Percentiles rank a stretch among this genome's conserved stretches.
These are phyloP conservation scores for Calonectria hawksworthii DNA, from an alignment of 2,329 filamentous ascomycete genomes.

Conservation along the genomic window DNA sequence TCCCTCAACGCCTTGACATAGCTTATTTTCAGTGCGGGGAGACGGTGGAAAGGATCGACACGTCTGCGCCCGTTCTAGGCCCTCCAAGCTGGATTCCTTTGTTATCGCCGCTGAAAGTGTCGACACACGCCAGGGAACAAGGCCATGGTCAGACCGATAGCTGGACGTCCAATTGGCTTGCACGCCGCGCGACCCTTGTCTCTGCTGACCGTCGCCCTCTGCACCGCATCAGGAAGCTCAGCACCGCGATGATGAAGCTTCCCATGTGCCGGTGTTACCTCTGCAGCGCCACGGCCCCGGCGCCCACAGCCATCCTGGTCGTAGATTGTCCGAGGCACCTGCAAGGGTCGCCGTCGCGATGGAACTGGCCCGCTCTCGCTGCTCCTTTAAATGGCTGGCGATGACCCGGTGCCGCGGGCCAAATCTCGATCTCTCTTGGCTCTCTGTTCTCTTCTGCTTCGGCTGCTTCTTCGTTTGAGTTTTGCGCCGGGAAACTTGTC, in stretches of 20 bases:
- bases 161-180: constrained; percentile 23
- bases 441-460: constrained; percentile 1
- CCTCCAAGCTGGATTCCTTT: background rate
- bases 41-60: background rate
- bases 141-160: constrained; percentile 25
- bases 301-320: background rate
- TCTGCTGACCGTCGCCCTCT: constrained; percentile 15
- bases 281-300: background rate
- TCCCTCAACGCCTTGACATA: background rate
- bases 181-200: background rate
- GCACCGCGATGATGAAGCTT: background rate
- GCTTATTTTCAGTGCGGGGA: background rate
- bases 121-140: background rate
- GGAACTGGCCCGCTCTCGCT: background rate
- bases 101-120: background rate
- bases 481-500: background rate
- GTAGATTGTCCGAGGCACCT: background rate
- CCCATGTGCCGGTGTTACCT: background rate
- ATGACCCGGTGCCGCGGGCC: constrained; percentile 23
- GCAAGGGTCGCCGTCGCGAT: constrained; percentile 3
- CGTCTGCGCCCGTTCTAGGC: background rate
- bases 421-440: constrained; percentile 5
- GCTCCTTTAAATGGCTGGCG: constrained; percentile 28
- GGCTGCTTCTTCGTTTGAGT: constrained; percentile 8
- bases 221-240: constrained; percentile 23